phyloP scores from a whole-genome alignment of 2,329 filamentous ascomycete species.

The Hymenoscyphus infarciens region DNA sequence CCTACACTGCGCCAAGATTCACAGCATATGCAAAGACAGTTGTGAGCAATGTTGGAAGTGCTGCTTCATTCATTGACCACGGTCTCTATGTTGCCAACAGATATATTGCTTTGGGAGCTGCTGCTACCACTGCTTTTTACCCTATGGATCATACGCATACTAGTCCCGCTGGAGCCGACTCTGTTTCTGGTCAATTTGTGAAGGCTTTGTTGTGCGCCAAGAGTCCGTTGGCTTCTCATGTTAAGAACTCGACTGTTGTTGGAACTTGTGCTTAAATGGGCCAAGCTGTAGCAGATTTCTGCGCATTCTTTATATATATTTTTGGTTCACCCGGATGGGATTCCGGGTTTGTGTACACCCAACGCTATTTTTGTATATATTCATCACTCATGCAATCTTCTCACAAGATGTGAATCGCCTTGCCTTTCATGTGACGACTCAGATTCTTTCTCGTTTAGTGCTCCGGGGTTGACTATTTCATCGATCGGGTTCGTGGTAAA shows the following conservation, averaged over 20 bases:
- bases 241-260: conserved; percentile 30
- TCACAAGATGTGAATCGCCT: too few species aligned
- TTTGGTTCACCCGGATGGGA: not conserved
- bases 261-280: conserved; percentile 25
- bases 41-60: conserved; percentile 36
- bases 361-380: not conserved
- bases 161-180: conserved; percentile 49
- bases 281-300: not conserved
- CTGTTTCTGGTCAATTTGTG: conserved; percentile 54
- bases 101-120: conserved; percentile 46
- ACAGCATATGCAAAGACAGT: conserved; percentile 51
- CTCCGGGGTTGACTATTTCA: not conserved
- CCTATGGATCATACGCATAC: conserved; percentile 61
- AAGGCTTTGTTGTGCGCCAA: conserved; percentile 41
- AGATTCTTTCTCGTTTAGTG: too few species aligned
- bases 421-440: too few species aligned
- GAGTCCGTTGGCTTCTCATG: conserved; percentile 25
- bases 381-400: not conserved
- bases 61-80: conserved; percentile 55
- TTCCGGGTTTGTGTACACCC: not conserved
- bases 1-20: conserved; percentile 48
- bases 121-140: conserved; percentile 47
- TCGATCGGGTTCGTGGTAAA: too few species aligned
- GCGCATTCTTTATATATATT: not conserved
- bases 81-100: conserved; percentile 50